phyloP scores from a whole-genome alignment of 495 filamentous ascomycete species.

The Trichoderma virens region DNA sequence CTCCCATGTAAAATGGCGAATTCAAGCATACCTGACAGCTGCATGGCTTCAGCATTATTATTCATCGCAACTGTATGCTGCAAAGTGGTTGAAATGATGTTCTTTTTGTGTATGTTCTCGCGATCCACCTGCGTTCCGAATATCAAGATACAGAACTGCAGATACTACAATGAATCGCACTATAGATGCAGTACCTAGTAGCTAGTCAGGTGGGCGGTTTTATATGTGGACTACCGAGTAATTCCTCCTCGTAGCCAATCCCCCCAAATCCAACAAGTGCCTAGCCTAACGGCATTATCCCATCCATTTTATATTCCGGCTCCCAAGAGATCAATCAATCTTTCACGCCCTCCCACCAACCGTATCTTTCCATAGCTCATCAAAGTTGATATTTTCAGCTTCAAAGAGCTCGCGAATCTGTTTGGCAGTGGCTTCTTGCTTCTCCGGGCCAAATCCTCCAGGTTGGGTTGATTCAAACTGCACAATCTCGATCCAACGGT shows the following conservation, averaged over 20 bases:
- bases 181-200: no score
- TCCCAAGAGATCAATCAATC: background rate
- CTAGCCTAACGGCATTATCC: no score
- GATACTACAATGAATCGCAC: no score
- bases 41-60: background rate
- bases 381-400: slow-evolving; percentile 64
- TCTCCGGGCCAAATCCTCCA: slow-evolving; percentile 62
- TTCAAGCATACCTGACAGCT: background rate
- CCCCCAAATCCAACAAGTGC: no score
- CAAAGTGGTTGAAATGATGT: background rate
- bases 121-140: no score
- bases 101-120: background rate
- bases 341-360: slow-evolving; percentile 44
- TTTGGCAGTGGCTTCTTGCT: slow-evolving; percentile 55
- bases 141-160: no score
- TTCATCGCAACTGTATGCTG: background rate
- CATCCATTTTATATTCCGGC: background rate
- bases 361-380: slow-evolving; percentile 62
- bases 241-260: no score
- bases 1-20: background rate
- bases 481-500: slow-evolving; percentile 75
- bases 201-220: no score
- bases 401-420: slow-evolving; percentile 61
- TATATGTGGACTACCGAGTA: no score
- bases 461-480: slow-evolving; percentile 71